Conservation (phyloP, 2,329 filamentous ascomycete genomes). For the Cladophialophora carrionii region DNA sequence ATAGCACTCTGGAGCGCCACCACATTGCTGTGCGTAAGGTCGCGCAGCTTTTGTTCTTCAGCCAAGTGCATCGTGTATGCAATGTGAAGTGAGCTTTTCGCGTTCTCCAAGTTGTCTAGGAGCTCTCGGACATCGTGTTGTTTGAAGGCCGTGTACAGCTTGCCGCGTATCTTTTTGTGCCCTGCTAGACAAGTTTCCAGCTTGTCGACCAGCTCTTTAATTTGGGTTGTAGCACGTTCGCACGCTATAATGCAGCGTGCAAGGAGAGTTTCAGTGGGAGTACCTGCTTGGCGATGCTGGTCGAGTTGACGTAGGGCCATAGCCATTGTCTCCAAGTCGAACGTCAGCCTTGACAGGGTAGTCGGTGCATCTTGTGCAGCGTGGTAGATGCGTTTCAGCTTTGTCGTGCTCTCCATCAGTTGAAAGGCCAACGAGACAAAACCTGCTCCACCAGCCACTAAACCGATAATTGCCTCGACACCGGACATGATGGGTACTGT, state of each 20-base stretch:
- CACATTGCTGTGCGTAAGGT: background rate
- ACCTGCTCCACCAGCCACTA: slow-evolving; percentile 10
- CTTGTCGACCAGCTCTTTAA: slow-evolving; percentile 3
- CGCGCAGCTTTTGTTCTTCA: slow-evolving; percentile 6
- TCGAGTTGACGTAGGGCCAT: slow-evolving; percentile 9
- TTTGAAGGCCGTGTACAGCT: slow-evolving; percentile 10
- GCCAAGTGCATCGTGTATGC: slow-evolving; percentile 12
- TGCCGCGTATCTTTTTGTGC: slow-evolving; percentile 5
- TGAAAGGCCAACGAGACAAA: slow-evolving; percentile 12
- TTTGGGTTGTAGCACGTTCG: background rate
- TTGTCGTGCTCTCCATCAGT: slow-evolving; percentile 7
- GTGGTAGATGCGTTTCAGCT: slow-evolving; percentile 10
- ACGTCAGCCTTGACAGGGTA: background rate
- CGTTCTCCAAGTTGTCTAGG: slow-evolving; percentile 10
- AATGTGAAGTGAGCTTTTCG: slow-evolving; percentile 11
- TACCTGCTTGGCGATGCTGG: slow-evolving; percentile 7
- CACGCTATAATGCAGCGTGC: slow-evolving; percentile 7
- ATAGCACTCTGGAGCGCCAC: background rate
- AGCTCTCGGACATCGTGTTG: slow-evolving; percentile 9
- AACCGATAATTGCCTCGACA: slow-evolving; percentile 6
- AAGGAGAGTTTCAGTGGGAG: slow-evolving; percentile 5
- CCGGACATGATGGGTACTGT: slow-evolving; percentile 4
- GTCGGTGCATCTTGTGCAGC: slow-evolving; percentile 7
- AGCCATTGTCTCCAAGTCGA: slow-evolving; percentile 9
- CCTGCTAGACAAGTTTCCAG: background rate